Base-by-base conservation (phyloP, 1,284 basidiomycete species). In the Earliella scabrosa region DNA sequence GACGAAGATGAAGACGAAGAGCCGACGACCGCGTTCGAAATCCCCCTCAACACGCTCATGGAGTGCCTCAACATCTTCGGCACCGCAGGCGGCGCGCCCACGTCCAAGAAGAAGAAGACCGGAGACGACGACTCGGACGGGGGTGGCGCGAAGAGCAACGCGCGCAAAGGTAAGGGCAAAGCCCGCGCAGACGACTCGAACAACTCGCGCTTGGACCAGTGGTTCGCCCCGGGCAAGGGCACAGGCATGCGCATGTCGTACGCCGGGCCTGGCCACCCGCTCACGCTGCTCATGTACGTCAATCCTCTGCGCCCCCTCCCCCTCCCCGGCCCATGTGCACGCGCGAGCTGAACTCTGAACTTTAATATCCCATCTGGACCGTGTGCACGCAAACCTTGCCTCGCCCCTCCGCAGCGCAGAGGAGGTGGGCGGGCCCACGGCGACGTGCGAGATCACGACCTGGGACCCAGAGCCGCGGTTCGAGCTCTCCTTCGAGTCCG, bases 11-110 rank as follows among this genome's bases (percentile, higher is more conserved):
- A 65, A 3, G 63, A 65, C 18, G 69, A 76, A 36, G 66, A 73
- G 14, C n/a, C 24, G 74, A 73, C 20, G 56, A 82, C 79, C 8
- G 79, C 82, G 1, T 94, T 97, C 66, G 93, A 96, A 69, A 80
- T 97, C 54, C 88, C 88, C 3, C 82, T 98, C 29, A 83, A 86
- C 67, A 88, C 88, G 1, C 75, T 97, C 52, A 82, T 97, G 54
- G 93, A 96, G 65, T 95, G 93, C 65, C 80, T 98, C 39, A 95
- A 96, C 70, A 88, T 97, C 53, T 97, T 96, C 66, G 95, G 95
- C 11, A 92, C 93, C 6, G 92, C 91, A 2, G 76, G 76, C 49
- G 60, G 72, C 11, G 64, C 68, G 32, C 59, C 71, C 43, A 67
- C 71, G 52, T 83, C 76, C 65, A 77, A 74, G 53, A 84, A 82